Evolutionary conservation across 805 yeast species (phyloP), one percentile per base, ranked within the genome.

Genomic region (Ogataea polymorpha): DNA sequence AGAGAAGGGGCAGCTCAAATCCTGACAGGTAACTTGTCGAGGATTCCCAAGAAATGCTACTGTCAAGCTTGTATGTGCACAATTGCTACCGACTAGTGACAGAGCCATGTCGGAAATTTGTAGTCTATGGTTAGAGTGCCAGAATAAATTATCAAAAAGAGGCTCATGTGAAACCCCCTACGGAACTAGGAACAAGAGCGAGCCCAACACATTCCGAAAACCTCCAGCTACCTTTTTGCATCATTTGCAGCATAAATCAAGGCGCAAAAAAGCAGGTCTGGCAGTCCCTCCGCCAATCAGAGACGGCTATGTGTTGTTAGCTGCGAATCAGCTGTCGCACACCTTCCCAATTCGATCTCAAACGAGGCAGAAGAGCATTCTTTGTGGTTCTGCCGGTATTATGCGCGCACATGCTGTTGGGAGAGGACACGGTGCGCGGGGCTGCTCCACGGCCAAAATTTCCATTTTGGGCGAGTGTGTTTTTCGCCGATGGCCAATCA

Each of bases 401-500:
- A 16, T 21, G 13, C 25, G 12, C 10, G 33, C 42, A 39, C 42
- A 32, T 33, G 42, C 36, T 32, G 37, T 32, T 39, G 37, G 42
- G 42, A 20, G n/a, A 6, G 17, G 28, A 4, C 32, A 21, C n/a
- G 17, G 41, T 13, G 27, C 10, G 32, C 15, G 27, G 16, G n/a
- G 14, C 28, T 27, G 33, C 37, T 31, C n/a, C 16, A 12, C 43
- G 39, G 43, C 32, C 35, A 28, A 21, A 40, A 31, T 17, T 41
- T 34, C 43, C 44, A 23, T 20, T 35, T 32, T 33, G 20, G 44
- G 45, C 27, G 18, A 28, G 24, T 34, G 38, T 28, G 37, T 28
- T 31, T 31, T 26, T 30, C 32, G 38, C 50, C 47, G 41, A 30
- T 18, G 28, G 38, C 45, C 48, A 44, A 44, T 44, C 39, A 44